Percentiles rank a stretch among this genome's conserved stretches.
Conservation (phyloP, 164 flowering plant species). For the Chimonanthus praecox region DNA sequence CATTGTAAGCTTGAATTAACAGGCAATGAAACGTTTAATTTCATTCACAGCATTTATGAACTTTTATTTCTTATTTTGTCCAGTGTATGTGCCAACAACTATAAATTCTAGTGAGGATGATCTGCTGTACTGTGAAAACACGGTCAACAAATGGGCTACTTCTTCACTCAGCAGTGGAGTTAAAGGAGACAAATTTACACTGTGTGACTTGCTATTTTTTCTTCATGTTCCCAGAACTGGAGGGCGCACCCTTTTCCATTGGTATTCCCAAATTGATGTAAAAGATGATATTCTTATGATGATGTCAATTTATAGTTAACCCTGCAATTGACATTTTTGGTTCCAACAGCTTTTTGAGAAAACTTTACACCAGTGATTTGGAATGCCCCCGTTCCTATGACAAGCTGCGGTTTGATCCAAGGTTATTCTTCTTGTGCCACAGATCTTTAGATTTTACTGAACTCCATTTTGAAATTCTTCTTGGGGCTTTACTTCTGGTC, state of each 20-base stretch:
- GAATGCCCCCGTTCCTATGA: conserved; percentile 99
- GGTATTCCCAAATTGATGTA: conserved; percentile 33
- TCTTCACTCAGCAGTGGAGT: conserved; percentile 44
- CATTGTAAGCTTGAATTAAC: too few relatives aligned
- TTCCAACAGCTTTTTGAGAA: conserved; percentile 69
- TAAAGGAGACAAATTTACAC: conserved; percentile 52
- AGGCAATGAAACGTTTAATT: neutral
- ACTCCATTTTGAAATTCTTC: too few relatives aligned
- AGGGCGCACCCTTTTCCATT: conserved; percentile 86
- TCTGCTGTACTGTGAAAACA: conserved; percentile 51
- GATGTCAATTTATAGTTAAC: neutral
- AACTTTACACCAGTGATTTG: conserved; percentile 51
- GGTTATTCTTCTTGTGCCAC: conserved; percentile 31
- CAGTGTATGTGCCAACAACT: conserved; percentile 25
- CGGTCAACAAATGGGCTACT: conserved; percentile 67
- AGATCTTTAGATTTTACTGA: too few relatives aligned
- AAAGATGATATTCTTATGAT: neutral
- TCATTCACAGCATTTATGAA: neutral
- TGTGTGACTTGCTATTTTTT: conserved; percentile 78
- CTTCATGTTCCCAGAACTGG: conserved; percentile 97
- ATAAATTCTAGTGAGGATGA: conserved; percentile 32
- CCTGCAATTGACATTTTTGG: neutral
- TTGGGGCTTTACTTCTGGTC: too few relatives aligned
- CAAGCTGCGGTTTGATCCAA: conserved; percentile 81
- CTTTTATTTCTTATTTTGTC: conserved; percentile 2